phyloP scores from a whole-genome alignment of 2,329 filamentous ascomycete species.

The Esteya vermicola region DNA sequence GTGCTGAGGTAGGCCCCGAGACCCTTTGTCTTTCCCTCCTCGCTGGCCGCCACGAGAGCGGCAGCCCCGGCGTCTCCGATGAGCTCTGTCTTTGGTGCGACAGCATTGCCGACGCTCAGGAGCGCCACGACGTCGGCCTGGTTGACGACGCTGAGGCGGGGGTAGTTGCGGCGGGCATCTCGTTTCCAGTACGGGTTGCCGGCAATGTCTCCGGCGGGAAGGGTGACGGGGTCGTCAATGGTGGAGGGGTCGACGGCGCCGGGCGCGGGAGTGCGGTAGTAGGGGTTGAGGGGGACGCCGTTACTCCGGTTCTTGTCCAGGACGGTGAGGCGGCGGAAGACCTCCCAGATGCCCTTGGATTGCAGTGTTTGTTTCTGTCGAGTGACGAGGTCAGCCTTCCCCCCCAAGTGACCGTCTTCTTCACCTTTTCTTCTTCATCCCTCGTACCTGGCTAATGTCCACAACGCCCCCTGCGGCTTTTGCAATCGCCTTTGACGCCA shows the following conservation, averaged over 20 bases:
- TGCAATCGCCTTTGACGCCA: slow-evolving; percentile 47
- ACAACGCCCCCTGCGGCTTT: slow-evolving; percentile 41
- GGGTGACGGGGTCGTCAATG: slow-evolving; percentile 72
- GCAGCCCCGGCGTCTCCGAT: slow-evolving; percentile 45
- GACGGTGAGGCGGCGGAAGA: slow-evolving; percentile 61
- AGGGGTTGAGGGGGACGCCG: slow-evolving; percentile 82
- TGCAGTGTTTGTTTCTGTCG: slow-evolving; percentile 89
- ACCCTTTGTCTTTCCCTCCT: slow-evolving; percentile 58
- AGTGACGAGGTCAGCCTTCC: too few relatives aligned
- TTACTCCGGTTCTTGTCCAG: slow-evolving; percentile 81
- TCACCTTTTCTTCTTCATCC: too few relatives aligned
- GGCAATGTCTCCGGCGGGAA: slow-evolving; percentile 75
- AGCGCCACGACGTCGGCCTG: slow-evolving; percentile 80
- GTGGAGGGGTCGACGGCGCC: slow-evolving; percentile 53
- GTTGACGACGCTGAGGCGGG: slow-evolving; percentile 61
- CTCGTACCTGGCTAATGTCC: slow-evolving; percentile 47
- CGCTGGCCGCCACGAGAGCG: slow-evolving; percentile 60
- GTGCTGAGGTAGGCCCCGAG: slow-evolving; percentile 62
- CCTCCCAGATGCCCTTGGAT: slow-evolving; percentile 78
- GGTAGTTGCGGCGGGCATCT: slow-evolving; percentile 71
- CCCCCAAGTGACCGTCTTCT: too few relatives aligned
- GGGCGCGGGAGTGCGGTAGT: slow-evolving; percentile 78
- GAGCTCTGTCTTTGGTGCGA: slow-evolving; percentile 67
- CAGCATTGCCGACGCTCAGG: slow-evolving; percentile 70
- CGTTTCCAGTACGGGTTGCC: slow-evolving; percentile 97